phyloP scores from a whole-genome alignment of 2,329 filamentous ascomycete species.

The Neofusicoccum parvum region DNA sequence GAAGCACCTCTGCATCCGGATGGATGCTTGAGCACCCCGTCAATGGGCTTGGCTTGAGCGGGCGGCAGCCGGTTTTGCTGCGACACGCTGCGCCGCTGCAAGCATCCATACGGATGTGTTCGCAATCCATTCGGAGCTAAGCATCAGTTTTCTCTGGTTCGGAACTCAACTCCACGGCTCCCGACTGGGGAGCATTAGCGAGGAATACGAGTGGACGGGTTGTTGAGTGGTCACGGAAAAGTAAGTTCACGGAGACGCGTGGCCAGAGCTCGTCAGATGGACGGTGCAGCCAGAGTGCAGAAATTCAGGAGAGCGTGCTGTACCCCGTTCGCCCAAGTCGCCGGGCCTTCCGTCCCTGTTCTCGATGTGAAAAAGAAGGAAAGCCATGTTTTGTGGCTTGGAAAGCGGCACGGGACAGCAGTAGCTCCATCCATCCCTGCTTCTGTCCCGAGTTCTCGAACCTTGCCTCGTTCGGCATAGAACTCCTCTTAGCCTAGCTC shows the following conservation, averaged over 20 bases:
- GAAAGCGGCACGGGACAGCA: background rate
- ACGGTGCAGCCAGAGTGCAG: too few relatives aligned
- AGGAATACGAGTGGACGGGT: too few relatives aligned
- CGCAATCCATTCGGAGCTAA: background rate
- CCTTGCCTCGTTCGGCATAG: slow-evolving; percentile 2
- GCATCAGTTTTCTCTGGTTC: background rate
- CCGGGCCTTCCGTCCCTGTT: too few relatives aligned
- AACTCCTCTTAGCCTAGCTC: background rate
- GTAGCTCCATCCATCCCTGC: background rate
- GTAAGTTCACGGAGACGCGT: too few relatives aligned
- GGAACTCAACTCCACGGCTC: background rate
- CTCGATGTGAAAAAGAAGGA: background rate
- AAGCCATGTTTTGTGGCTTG: slow-evolving; percentile 6
- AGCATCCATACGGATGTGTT: background rate
- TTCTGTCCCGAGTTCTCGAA: slow-evolving; percentile 2
- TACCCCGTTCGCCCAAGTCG: too few relatives aligned
- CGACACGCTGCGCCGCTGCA: background rate
- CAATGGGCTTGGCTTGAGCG: too few relatives aligned
- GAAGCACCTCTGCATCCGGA: too few relatives aligned
- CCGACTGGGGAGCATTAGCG: too few relatives aligned
- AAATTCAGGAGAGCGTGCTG: background rate
- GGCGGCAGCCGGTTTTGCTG: too few relatives aligned
- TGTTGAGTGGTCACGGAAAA: too few relatives aligned
- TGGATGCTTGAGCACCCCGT: too few relatives aligned
- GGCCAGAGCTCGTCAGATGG: too few relatives aligned